Base-by-base conservation (phyloP, 108 stramenopile species). In the Skeletonema tropicum region DNA sequence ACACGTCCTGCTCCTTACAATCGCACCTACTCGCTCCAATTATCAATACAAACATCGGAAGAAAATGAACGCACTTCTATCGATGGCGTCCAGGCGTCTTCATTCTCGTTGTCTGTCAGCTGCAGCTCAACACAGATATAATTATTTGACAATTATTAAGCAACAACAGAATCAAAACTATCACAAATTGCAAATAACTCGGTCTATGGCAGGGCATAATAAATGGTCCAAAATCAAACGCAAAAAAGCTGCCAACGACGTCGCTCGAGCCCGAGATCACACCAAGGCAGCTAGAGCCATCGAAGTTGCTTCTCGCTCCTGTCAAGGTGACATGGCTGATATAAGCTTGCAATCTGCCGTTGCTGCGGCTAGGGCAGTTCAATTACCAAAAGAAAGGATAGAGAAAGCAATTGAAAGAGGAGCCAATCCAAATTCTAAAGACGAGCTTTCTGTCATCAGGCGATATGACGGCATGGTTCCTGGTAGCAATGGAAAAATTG, bases 211-310 rank as follows among this genome's bases (percentile, higher is more conserved):
- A 11, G 90, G 90, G 12, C 90, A 91, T 74, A 89, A 86, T 66
- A 89, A 89, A 71, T 89, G 88, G 90, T 83, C 85, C 32, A 91
- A 91, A 63, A 91, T 91, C 39, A 86, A 77, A 45, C 87, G 80
- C 65, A 88, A 88, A 57, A 91, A 91, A 71, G 90, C 85, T 3
- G 83, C 85, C 66, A 91, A 91, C 29, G 90, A 91, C 64, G 85
- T 71, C 48, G 72, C 71, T 10, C 71, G 87, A 29, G 85, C 85
- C 1, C 62, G 61, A 26, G 46, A 68, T 10, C 74, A 89, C 25
- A 69, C 83, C 38, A 91, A 89, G 64, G 87, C 85, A n/a, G 71
- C 85, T n/a, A 74, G 83, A 60, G 86, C 82, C 33, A 79, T 91
- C 25, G 87, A 83, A 17, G 85, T 68, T 5, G 88, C 88, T 14